A percentile compares a stretch with the other conserved stretches of the same genome.
Evolutionary conservation across 225 moss, liverwort and hornwort genomes (phyloP).

Genomic region (Bryum argenteum): DNA sequence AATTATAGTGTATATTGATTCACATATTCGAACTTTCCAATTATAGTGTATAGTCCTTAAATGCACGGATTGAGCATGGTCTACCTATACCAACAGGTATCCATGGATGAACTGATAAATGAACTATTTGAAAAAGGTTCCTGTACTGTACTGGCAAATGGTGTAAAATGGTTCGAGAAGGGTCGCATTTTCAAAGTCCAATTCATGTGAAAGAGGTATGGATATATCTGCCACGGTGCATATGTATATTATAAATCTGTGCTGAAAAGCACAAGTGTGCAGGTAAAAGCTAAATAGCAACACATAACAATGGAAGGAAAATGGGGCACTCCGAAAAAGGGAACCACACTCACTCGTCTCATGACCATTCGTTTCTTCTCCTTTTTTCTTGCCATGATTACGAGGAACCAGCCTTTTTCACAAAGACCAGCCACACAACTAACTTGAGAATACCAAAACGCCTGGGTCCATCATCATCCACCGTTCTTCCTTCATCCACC

Average conservation of each 20-base stretch:
- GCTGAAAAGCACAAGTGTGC: constrained; percentile 26
- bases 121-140: no score
- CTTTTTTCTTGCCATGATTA: neutral
- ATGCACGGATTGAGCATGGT: no score
- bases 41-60: no score
- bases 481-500: constrained; percentile 29
- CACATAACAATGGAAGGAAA: constrained; percentile 5
- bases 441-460: constrained; percentile 4
- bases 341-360: constrained; percentile 3
- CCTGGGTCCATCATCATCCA: constrained; percentile 1
- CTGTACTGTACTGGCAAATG: no score
- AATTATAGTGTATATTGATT: no score
- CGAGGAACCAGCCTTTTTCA: constrained; percentile 6
- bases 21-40: no score
- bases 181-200: neutral
- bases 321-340: neutral
- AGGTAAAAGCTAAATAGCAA: neutral
- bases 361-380: neutral
- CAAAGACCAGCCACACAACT: constrained; percentile 10
- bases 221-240: neutral
- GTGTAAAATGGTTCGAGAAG: no score
- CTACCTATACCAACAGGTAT: no score
- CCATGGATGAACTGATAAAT: no score
- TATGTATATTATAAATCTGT: neutral
- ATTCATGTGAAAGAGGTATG: neutral